Evolutionary conservation across 2,329 filamentous ascomycete species (phyloP).

Genomic region (Cryphonectria japonica): DNA sequence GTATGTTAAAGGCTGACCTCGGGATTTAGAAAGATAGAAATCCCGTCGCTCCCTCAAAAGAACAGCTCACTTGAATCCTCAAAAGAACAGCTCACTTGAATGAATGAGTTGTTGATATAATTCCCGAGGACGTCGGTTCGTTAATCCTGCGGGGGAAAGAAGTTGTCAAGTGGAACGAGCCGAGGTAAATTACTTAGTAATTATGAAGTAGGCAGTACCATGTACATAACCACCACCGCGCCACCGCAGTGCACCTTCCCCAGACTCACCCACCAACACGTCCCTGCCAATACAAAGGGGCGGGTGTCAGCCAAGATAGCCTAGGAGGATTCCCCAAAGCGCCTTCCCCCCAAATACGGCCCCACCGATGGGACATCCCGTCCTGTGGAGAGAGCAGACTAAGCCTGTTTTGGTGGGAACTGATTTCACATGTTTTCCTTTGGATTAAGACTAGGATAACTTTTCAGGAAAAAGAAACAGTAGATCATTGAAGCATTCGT

Average conservation of each 20-base stretch:
- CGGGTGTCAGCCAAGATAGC: not conserved
- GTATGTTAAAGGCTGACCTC: not conserved
- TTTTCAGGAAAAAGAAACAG: too few species aligned
- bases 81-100: not conserved
- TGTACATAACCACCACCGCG: not conserved
- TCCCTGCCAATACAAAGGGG: not conserved
- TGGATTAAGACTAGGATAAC: not conserved
- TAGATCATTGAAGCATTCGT: not conserved
- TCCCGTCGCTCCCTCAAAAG: too few species aligned
- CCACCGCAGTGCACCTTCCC: not conserved
- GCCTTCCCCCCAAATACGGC: not conserved
- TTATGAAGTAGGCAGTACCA: too few species aligned
- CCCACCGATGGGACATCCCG: not conserved
- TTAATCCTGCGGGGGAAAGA: slow-evolving; percentile 6
- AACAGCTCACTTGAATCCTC: not conserved
- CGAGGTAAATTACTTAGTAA: not conserved
- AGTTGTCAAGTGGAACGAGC: not conserved
- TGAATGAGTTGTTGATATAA: not conserved
- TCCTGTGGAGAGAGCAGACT: not conserved
- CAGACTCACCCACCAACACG: not conserved
- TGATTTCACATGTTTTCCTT: not conserved
- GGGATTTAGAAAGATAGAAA: not conserved
- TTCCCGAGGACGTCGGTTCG: not conserved
- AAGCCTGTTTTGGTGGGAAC: not conserved
- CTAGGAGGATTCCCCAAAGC: not conserved